Base-by-base conservation (phyloP, 2,329 filamentous ascomycete species). In the Byssochlamys sp. region DNA sequence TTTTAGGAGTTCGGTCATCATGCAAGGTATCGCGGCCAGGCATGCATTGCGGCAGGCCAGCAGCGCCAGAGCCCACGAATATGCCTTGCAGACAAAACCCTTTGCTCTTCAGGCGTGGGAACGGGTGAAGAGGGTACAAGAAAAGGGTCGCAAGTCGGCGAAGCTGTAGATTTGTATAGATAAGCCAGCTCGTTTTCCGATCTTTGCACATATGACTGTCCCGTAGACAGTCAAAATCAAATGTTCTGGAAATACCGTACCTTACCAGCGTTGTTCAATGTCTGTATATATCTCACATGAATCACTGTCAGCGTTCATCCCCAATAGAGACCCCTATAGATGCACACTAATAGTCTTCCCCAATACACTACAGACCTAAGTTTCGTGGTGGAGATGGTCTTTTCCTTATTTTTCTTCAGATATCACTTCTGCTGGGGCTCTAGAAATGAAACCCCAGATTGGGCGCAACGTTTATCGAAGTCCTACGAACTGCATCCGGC, bases 1-100 rank as follows among this genome's bases (percentile, higher is more conserved):
- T 26, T 85, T 84, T 67, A 75, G 84, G 53, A 79, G 77, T 33
- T 78, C 80, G 26, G 78, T 86, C 48, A 86, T 86, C 68, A 83
- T 79, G 86, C 94, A 99, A 77, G 94, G 94, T 2, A 97, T 99
- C 70, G 91, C 91, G 53, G 94, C 94, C 54, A 79, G 94, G 62
- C 88, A 88, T 71, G 94, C 94, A 27, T 77, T 82, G 53, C 79
- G 92, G 53, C 92, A 97, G 80, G 94, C 94, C 39, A 96, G 91
- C 74, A 96, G 90, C 71, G 88, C 84, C 58, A 83, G 88, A 70
- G 94, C 94, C 5, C 82, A 80, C 64, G 80, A 85, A 49, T 89
- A 95, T 73, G 90, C 81, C 1, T 77, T 76, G 57, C 82, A 84
- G 71, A 85, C 89, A 75, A 80, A 77, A 52, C 85, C 88, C 25